Conservation (phyloP, 2,329 filamentous ascomycete genomes). For the Fusarium heterosporum region DNA sequence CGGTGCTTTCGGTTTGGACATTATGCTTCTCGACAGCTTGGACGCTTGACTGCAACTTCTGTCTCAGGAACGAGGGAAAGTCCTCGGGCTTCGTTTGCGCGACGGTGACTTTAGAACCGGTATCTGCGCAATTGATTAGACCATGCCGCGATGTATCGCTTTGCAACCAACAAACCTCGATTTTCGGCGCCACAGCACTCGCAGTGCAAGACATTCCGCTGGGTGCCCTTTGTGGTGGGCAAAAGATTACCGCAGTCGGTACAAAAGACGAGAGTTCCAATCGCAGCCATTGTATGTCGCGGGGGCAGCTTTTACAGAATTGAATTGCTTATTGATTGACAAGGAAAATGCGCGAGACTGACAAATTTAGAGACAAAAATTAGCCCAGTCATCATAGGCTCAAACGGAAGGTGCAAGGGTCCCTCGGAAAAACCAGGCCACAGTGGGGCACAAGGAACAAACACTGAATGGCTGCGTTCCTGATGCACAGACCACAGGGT, state of each 20-base stretch:
- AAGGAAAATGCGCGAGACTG: constrained; percentile 11
- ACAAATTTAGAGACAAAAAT: constrained; percentile 47
- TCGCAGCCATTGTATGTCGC: constrained; percentile 76
- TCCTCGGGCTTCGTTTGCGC: constrained; percentile 89
- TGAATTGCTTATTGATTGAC: constrained; percentile 16
- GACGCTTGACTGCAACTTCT: constrained; percentile 84
- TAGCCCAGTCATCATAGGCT: constrained; percentile 42
- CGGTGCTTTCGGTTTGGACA: constrained; percentile 77
- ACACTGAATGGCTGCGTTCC: constrained; percentile 39
- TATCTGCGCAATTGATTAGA: constrained; percentile 64
- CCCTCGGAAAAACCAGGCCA: constrained; percentile 50
- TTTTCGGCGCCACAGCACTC: constrained; percentile 88
- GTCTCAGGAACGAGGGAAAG: constrained; percentile 89
- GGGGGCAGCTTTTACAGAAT: constrained; percentile 2
- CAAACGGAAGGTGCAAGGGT: constrained; percentile 25
- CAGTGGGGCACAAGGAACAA: constrained; percentile 42
- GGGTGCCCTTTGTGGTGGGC: constrained; percentile 80
- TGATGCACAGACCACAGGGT: constrained; percentile 37
- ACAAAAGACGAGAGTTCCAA: constrained; percentile 93
- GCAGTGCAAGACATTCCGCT: constrained; percentile 82
- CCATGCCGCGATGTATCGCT: not conserved
- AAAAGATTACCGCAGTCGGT: constrained; percentile 91
- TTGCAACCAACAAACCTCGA: constrained; percentile 68
- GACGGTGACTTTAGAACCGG: constrained; percentile 78
- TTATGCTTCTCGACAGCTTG: constrained; percentile 84